Base-by-base conservation (phyloP, 1,284 basidiomycete genomes). In the Tilletia horrida region DNA sequence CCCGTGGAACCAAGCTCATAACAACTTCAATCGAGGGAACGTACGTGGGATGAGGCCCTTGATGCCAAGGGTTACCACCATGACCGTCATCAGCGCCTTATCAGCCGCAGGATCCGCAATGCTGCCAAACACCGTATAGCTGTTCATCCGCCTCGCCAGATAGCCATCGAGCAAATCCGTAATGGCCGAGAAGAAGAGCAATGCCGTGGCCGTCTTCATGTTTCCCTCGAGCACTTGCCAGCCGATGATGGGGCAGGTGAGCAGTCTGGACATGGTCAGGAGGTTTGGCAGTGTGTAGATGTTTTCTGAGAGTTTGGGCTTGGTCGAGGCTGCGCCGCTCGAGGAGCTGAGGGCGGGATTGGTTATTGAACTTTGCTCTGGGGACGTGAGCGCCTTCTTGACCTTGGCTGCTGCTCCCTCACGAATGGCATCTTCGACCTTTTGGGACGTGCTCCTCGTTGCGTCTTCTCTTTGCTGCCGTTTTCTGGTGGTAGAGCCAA, bases 21-120 rank as follows among this genome's bases (percentile, higher is more conserved):
- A n/a, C n/a, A n/a, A n/a, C n/a, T 40, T n/a, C n/a, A n/a, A n/a
- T n/a, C n/a, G n/a, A n/a, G n/a, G 35, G 9, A 29, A 63, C 83
- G 63, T 75, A 94, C 93, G 75, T n/a, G 95, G 93, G 35, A 98
- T 84, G 72, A 95, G 84, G 9, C 88, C 89, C 73, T 91, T 89
- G 85, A 90, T 87, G 0, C 91, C 88, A 66, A 98, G 84, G 0
- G 92, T 90, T 61, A 95, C 85, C 1, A 92, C 93, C 80, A 98
- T 85, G 0, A 94, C 97, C 0, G 95, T 96, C 89, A 98, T 91
- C 57, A 99, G 84, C 27, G 88, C 86, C 84, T 99, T 99, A 86
- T 99, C 95, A 1, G 96, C 95, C 0, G 94, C 93, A 8, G 95
- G 95, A 82, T 99, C 96, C 7, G 97, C 86, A 68, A 98, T 94